Evolutionary conservation across 805 yeast species (phyloP), one percentile per base, ranked within the genome.

Genomic region (Kluyveromyces wickerhamii): DNA sequence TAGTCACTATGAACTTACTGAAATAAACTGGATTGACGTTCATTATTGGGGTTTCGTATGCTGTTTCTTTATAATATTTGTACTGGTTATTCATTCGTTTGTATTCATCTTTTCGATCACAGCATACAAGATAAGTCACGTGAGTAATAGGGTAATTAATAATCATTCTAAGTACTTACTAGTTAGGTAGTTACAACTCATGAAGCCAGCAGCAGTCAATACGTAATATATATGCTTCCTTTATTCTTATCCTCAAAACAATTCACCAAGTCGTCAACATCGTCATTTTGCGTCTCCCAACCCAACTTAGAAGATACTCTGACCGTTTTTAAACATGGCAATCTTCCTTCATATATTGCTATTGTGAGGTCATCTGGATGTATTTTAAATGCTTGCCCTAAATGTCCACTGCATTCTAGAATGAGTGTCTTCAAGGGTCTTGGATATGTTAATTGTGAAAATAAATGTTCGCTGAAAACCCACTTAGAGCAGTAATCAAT

Each of bases 361-460:
- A 87, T 69, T 0, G 92, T 83, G 38, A 92, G 63, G 55, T 89
- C 96, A 46, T 85, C 81, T 0, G 97, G 95, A 48, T 84, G 85
- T 21, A 92, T 62, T 50, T 85, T 85, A 16, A 79, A 72, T 2
- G 86, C 71, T 38, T 88, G 84, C 2, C 96, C 96, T 39, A 82
- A 59, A 62, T 79, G 74, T 2, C 97, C 96, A 41, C 94, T 79
- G 29, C 94, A 79, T 38, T 84, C 89, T 17, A 92, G 67, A 50
- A 74, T 74, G 22, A 92, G 56, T 1, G 74, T 69, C 34, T 65
- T 66, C 40, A 89, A 59, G 20, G 71, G 58, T 7, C 60, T 38
- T 9, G 49, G 44, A 8, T 41, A 42, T 7, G 38, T 34, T 14
- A 67, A 37, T 37, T 57, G 33, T 22, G 62, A 51, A 27, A 69